Evolutionary conservation across 495 filamentous ascomycete genomes (phyloP), one percentile per base, ranked within the genome.

Genomic region (Neurospora intermedia): DNA sequence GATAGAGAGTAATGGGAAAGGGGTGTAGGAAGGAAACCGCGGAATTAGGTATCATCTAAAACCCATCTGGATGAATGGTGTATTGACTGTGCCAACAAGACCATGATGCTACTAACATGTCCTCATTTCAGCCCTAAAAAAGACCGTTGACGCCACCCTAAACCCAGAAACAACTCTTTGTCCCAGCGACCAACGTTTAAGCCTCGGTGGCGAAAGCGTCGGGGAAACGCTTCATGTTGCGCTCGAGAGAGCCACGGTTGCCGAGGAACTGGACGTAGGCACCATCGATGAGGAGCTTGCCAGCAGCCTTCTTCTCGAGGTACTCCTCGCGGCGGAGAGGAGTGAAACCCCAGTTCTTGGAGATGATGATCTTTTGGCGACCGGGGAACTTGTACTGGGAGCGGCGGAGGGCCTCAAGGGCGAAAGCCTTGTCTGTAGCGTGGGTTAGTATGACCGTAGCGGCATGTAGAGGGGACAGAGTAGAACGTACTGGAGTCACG

Each of bases 381-480:
- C 96, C 96, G 75, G 96, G 96, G 92, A 99, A 99, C 92, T 99
- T 99, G 91, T 99, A 99, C 90, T 97, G 96, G 75, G 93, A 95
- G 83, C 96, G 92, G 83, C 96, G 93, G 83, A 99, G 91, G 84
- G 96, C 96, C 90, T 99, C 96, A 83, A 99, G 94, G 85, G 96
- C 96, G 80, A 90, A 89, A 74, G 91, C 91, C 77, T 93, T 93
- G 89, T 97, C 88, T 91, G 79, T 39, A 40, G 2, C 71, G 0
- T 3, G 9, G 62, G 80, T 86, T 75, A 87, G 79, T 20, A 69
- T 39, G 45, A 18, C 20, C 8, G 9, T 5, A 23, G 7, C 3
- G 20, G 4, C 46, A n/a, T 31, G 13, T 11, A 45, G 31, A 9
- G 18, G 43, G 18, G 43, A 45, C 13, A 35, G n/a, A 38, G 6